Percentiles rank a stretch among this genome's conserved stretches.
Evolutionary conservation across 163 green algal genomes (phyloP).

Genomic region (Scenedesmus sp.): DNA sequence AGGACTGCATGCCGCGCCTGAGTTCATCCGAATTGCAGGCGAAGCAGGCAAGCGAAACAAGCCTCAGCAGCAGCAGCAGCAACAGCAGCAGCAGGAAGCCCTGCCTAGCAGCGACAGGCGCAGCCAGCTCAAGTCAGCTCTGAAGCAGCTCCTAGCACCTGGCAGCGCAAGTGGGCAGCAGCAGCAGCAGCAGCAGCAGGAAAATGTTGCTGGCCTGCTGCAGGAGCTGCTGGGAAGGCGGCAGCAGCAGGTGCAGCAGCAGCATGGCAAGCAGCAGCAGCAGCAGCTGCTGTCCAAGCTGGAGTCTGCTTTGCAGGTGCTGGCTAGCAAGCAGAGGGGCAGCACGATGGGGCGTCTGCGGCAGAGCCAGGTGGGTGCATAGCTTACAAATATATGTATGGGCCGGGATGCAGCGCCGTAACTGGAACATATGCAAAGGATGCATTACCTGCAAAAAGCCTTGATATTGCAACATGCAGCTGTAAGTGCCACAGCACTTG

Average conservation of each 20-base stretch:
- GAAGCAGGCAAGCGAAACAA: conserved; percentile 19
- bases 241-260: conserved; percentile 3
- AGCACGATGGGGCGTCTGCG: neutral
- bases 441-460: no score
- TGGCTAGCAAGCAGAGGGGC: neutral
- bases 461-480: no score
- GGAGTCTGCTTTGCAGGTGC: neutral
- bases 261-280: neutral
- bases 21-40: conserved; percentile 21
- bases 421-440: no score
- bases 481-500: no score
- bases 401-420: no score
- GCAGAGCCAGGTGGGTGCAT: neutral
- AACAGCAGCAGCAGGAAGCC: neutral
- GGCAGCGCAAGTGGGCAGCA: conserved; percentile 15
- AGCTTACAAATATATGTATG: no score
- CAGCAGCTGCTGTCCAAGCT: neutral
- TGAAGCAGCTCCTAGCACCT: conserved; percentile 26
- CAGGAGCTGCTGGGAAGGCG: neutral
- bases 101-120: neutral
- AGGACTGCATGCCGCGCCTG: conserved; percentile 3
- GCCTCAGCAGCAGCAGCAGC: neutral
- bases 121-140: conserved; percentile 25
- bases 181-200: conserved; percentile 39
- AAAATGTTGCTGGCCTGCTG: neutral